These are phyloP conservation scores for Polychaeton citri DNA, from an alignment of 2,329 filamentous ascomycete species.

Conservation along the genomic window DNA sequence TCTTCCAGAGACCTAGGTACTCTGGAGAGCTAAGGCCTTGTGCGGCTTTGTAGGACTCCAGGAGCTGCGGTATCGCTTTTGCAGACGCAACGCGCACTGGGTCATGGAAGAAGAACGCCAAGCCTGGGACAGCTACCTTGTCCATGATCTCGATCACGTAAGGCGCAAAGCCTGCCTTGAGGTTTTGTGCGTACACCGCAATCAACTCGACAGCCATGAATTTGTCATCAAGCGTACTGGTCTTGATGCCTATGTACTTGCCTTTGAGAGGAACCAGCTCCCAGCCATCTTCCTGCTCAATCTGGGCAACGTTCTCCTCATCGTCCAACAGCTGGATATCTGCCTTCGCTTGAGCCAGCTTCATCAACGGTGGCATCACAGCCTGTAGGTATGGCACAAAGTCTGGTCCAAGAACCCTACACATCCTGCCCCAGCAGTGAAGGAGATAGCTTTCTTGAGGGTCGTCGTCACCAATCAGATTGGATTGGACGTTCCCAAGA, in stretches of 20 bases:
- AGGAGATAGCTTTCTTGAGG: constrained; percentile 94
- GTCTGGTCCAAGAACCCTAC: constrained; percentile 76
- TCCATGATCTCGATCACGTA: constrained; percentile 92
- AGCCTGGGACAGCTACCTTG: constrained; percentile 82
- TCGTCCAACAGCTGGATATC: constrained; percentile 94
- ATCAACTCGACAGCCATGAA: constrained; percentile 99
- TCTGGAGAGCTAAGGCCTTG: constrained; percentile 71
- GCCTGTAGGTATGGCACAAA: constrained; percentile 86
- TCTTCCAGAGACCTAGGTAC: constrained; percentile 69
- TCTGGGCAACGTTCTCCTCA: constrained; percentile 81
- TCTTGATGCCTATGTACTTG: constrained; percentile 97
- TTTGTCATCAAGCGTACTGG: constrained; percentile 93
- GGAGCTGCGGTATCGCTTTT: constrained; percentile 82
- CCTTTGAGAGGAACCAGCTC: constrained; percentile 93
- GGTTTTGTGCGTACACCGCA: constrained; percentile 89
- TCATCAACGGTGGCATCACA: constrained; percentile 87
- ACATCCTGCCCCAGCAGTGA: constrained; percentile 99
- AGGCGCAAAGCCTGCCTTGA: constrained; percentile 84
- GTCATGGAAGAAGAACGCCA: constrained; percentile 99
- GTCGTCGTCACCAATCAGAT: constrained; percentile 81
- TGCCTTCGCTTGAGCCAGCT: constrained; percentile 86
- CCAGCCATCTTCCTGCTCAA: constrained; percentile 94
- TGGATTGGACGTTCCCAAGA: constrained; percentile 72
- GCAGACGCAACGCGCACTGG: constrained; percentile 90
- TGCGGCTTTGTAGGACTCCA: constrained; percentile 87